Conservation (phyloP, 2,329 filamentous ascomycete genomes). For the Exophiala lecanii-corni region DNA sequence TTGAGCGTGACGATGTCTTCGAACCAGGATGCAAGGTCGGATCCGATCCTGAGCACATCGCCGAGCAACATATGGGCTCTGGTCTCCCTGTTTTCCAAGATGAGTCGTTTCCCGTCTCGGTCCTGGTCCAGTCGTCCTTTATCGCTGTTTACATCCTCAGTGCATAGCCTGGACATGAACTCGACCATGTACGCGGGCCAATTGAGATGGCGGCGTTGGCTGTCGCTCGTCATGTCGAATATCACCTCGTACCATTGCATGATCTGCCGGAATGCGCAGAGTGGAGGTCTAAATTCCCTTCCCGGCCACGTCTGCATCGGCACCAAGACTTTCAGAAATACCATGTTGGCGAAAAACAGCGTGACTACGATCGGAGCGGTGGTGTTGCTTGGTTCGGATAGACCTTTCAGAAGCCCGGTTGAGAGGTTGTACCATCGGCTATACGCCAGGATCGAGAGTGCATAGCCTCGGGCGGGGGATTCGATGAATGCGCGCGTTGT, state of each 20-base stretch:
- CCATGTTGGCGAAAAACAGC: not conserved
- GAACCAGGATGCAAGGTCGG: slow-evolving; percentile 4
- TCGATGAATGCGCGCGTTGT: not conserved
- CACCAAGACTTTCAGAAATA: not conserved
- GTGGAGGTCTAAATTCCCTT: not conserved
- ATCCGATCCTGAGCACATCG: not conserved
- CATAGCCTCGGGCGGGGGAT: not conserved
- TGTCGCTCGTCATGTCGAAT: not conserved
- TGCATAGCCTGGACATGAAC: too few relatives aligned
- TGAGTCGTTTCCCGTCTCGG: too few relatives aligned
- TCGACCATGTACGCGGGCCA: not conserved
- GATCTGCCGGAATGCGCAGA: not conserved
- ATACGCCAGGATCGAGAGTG: not conserved
- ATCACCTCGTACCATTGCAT: not conserved
- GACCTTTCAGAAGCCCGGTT: not conserved
- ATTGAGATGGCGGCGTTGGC: not conserved
- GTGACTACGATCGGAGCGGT: not conserved
- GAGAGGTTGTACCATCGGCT: not conserved
- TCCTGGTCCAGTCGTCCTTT: too few relatives aligned
- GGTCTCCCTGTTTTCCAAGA: too few relatives aligned
- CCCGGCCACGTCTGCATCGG: not conserved
- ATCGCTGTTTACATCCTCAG: too few relatives aligned
- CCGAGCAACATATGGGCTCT: slow-evolving; percentile 7
- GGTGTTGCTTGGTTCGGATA: not conserved
- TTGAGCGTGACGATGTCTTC: not conserved